Conservation (phyloP, 345 rosid genomes). For the Gossypioides kirkii region DNA sequence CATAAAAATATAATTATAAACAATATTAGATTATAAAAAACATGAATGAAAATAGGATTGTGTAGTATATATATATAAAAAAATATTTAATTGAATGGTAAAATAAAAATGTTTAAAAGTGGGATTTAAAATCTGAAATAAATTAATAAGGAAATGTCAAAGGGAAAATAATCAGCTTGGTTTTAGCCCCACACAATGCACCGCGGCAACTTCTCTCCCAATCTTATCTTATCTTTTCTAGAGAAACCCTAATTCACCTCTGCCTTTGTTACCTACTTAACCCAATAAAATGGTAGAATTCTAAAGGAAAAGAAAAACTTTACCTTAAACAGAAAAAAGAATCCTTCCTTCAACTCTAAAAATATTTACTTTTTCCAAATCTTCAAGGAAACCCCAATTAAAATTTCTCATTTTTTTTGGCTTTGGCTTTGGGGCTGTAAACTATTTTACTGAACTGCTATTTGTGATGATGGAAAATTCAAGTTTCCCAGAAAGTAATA, state of each 20-base stretch:
- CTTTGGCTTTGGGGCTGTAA: conserved; percentile 25
- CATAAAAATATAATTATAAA: too few species aligned
- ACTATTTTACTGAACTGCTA: conserved; percentile 6
- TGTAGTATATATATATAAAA: too few species aligned
- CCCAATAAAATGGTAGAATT: conserved; percentile 13
- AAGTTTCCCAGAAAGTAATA: conserved; percentile 24
- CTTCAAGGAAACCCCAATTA: conserved; percentile 8
- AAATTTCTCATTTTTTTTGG: conserved; percentile 10
- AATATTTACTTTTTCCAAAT: not conserved
- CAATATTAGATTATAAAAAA: too few species aligned
- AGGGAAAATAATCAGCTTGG: conserved; percentile 13
- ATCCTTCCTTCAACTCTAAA: conserved; percentile 14
- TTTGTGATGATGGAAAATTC: conserved; percentile 33
- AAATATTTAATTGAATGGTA: too few species aligned
- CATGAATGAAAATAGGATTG: too few species aligned
- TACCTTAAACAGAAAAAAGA: not conserved
- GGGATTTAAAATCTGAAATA: too few species aligned
- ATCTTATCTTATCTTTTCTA: conserved; percentile 5
- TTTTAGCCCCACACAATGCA: conserved; percentile 9
- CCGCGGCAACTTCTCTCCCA: not conserved
- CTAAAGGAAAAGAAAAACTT: not conserved
- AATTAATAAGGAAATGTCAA: not conserved
- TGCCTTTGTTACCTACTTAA: conserved; percentile 14
- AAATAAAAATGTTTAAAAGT: too few species aligned
- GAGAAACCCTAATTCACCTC: conserved; percentile 29